phyloP scores from a whole-genome alignment of 805 yeast species.

The Zygoascus flipseniorum region DNA sequence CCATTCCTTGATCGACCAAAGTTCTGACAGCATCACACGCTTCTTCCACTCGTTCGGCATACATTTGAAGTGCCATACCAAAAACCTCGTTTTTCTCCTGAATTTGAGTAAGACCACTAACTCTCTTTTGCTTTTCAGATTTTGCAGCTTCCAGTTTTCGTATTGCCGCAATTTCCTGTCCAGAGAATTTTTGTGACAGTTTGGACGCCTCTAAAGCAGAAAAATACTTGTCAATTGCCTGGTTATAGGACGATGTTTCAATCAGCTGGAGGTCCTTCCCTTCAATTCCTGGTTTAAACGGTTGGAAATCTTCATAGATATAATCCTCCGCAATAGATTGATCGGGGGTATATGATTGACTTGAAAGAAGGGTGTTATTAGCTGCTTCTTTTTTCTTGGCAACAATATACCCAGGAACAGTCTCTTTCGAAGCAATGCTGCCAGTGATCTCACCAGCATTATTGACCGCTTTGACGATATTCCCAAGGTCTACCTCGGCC shows the following conservation, averaged over 20 bases:
- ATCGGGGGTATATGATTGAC: conserved; percentile 8
- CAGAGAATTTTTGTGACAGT: conserved; percentile 63
- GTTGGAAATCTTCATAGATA: conserved; percentile 60
- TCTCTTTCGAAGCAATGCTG: conserved; percentile 28
- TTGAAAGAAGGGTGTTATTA: conserved; percentile 1
- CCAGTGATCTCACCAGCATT: conserved; percentile 39
- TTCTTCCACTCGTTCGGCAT: conserved; percentile 63
- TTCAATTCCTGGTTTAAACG: conserved; percentile 44
- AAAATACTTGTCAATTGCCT: conserved; percentile 74
- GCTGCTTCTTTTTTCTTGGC: conserved; percentile 33
- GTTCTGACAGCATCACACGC: conserved; percentile 61
- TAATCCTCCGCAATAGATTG: conserved; percentile 31
- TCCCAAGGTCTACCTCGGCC: conserved; percentile 20
- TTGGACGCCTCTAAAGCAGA: conserved; percentile 80
- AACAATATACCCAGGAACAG: conserved; percentile 51
- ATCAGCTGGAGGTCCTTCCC: conserved; percentile 30
- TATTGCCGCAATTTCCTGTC: conserved; percentile 66
- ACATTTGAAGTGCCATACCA: conserved; percentile 63
- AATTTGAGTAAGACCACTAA: conserved; percentile 53
- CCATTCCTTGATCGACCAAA: conserved; percentile 76
- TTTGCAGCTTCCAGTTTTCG: conserved; percentile 69
- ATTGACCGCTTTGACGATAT: conserved; percentile 37
- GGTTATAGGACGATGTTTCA: conserved; percentile 58
- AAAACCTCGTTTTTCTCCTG: conserved; percentile 56
- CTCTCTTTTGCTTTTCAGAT: conserved; percentile 60